Base-by-base conservation (phyloP, 805 yeast genomes). In the Ogataea zsoltii region DNA sequence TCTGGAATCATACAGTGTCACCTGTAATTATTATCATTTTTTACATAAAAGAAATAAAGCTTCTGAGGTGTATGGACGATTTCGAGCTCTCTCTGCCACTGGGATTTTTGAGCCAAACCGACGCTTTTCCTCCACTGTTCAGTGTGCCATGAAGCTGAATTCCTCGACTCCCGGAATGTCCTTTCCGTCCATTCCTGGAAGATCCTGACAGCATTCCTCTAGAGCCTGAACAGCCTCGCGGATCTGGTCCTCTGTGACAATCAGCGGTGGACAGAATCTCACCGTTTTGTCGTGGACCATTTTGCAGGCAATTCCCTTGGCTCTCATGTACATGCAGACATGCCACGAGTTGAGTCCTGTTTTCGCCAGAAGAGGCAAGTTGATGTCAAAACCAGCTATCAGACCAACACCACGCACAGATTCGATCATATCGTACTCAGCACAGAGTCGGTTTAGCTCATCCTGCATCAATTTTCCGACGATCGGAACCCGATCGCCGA, bases 271-370 rank as follows among this genome's bases (percentile, higher is more conserved):
- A 39, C 60, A 57, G 38, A 46, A 51, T 33, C 61, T 41, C 6
- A 59, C 38, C 2, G 57, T 57, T 16, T 44, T 49, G 25, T 42
- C 52, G 36, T 53, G 62, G 13, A 59, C 62, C 54, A 54, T 54
- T 33, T 59, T 59, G 39, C 53, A 51, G 2, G 60, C 56, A 32
- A 60, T 56, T 15, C 62, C 62, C 45, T 53, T 55, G 4, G 62
- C 61, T 28, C 60, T 51, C 38, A 60, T 38, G 26, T 44, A 56
- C 64, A 60, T 57, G 34, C 55, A 50, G 18, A 58, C 50, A 34
- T 60, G 62, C 64, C 62, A 60, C 9, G 46, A 35, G 16, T 46
- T 50, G 51, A 56, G 46, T 6, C 49, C 48, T 4, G 35, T 39
- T 7, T 44, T n/a, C 11, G 25, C 44, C 13, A 60, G 41, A 10